A percentile compares a stretch with the other conserved stretches of the same genome.
Conservation (phyloP, 306 rosid genomes). For the Gynostemma pentaphyllum region DNA sequence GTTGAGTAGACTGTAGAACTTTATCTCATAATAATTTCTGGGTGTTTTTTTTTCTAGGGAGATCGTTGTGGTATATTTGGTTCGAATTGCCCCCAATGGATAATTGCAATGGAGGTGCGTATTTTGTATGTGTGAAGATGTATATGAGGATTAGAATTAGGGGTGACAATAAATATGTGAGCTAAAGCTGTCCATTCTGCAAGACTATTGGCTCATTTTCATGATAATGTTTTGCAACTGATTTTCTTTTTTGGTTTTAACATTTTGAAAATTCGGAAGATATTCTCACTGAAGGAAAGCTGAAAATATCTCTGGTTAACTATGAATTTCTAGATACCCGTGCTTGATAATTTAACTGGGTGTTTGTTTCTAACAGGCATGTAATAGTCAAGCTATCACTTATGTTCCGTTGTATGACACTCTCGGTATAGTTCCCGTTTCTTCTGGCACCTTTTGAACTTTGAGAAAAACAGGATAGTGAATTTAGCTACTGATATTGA, state of each 20-base stretch:
- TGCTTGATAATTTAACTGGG: not conserved
- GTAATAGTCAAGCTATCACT: conserved; percentile 55
- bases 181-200: not conserved
- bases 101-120: conserved; percentile 79
- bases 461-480: not conserved
- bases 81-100: conserved; percentile 75
- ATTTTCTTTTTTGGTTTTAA: too few species aligned
- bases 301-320: too few species aligned
- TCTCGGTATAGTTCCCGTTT: conserved; percentile 40
- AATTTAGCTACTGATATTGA: not conserved
- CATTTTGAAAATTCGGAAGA: too few species aligned
- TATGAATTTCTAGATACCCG: not conserved
- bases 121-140: not conserved
- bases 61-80: conserved; percentile 82
- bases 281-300: not conserved
- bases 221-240: too few species aligned
- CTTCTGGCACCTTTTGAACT: not conserved
- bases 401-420: conserved; percentile 82
- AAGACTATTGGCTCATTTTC: not conserved
- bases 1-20: not conserved
- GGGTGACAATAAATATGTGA: not conserved
- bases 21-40: not conserved
- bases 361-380: conserved; percentile 46
- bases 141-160: not conserved
- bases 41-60: conserved; percentile 32